A percentile compares a stretch with the other conserved stretches of the same genome.
phyloP scores from a whole-genome alignment of 129 eudicot species.

The Centrapalus pauciflorus region DNA sequence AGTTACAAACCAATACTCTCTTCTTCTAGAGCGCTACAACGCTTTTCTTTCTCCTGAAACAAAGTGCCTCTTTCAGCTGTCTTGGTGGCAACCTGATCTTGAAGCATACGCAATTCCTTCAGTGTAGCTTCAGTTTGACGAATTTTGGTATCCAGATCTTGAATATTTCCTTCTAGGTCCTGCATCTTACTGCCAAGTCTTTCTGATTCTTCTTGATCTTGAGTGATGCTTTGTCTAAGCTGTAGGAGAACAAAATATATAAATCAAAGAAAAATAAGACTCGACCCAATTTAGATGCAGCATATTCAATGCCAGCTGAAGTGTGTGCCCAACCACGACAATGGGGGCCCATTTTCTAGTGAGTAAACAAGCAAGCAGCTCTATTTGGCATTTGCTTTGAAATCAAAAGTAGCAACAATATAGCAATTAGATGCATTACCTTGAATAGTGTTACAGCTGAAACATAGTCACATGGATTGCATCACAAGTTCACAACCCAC shows the following conservation, averaged over 20 bases:
- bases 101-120: constrained; percentile 45
- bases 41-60: constrained; percentile 42
- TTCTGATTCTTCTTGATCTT: constrained; percentile 82
- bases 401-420: background rate
- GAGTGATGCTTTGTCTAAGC: constrained; percentile 74
- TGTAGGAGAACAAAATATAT: constrained; percentile 18
- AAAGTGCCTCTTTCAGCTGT: constrained; percentile 64
- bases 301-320: background rate
- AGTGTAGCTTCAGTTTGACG: constrained; percentile 49
- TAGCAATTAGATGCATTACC: background rate
- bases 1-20: constrained; percentile 63
- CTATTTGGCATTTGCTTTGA: background rate
- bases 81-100: constrained; percentile 42
- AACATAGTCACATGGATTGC: no score
- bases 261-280: background rate
- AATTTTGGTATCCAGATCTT: constrained; percentile 60
- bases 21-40: constrained; percentile 41
- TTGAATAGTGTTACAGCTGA: background rate
- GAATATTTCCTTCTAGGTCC: constrained; percentile 52
- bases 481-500: no score
- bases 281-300: background rate
- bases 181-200: constrained; percentile 52
- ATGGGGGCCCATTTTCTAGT: background rate
- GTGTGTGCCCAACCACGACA: background rate
- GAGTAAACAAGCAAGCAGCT: background rate